Evolutionary conservation across 495 filamentous ascomycete species (phyloP), one percentile per base, ranked within the genome.

Genomic region (Durotheca rogersii): DNA sequence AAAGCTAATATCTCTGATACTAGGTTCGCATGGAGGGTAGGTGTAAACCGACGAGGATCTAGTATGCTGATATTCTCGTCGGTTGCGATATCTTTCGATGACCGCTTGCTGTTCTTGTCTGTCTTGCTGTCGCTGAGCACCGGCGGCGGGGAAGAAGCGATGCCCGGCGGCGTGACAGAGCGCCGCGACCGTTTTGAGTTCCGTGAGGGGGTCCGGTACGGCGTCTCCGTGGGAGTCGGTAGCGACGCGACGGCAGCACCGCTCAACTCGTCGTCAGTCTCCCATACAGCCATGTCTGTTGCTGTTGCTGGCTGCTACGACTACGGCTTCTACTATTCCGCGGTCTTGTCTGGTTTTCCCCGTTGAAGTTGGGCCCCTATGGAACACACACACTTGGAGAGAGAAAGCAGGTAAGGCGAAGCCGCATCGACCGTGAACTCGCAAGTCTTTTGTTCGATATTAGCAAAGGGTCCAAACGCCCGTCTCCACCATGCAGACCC

Each of bases 1-100:
- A 99, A 68, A 1, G 83, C 81, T 17, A 97, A 78, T 51, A 98
- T 98, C 66, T 98, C 92, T 0, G 92, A 89, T 4, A 98, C 91
- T 6, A 98, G 77, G 35, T 87, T 96, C 10, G 93, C 93, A 70
- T 96, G 94, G 14, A 97, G 77, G 1, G 90, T 96, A 3, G 93
- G 93, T 4, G 93, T 97, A 59, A 99, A 96, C 14, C 92, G 79
- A 41, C 90, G 82, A 4, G 93, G 88, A 61, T 97, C 92, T 15
- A 95, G 74, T 12, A 88, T 81, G 14, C 87, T 88, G 35, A 91
- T 80, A 48, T 74, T 82, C 44, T 94, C 87, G 43, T 91, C 85
- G 49, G 78, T 81, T 7, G 69, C 66, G 18, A 75, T 62, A 58
- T 85, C 76, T 50, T 81, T 81, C 0, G 81, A 82, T 14, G 71